Conservation (phyloP, 176 grass and related monocot species). For the Bolboschoenus planiculmis region DNA sequence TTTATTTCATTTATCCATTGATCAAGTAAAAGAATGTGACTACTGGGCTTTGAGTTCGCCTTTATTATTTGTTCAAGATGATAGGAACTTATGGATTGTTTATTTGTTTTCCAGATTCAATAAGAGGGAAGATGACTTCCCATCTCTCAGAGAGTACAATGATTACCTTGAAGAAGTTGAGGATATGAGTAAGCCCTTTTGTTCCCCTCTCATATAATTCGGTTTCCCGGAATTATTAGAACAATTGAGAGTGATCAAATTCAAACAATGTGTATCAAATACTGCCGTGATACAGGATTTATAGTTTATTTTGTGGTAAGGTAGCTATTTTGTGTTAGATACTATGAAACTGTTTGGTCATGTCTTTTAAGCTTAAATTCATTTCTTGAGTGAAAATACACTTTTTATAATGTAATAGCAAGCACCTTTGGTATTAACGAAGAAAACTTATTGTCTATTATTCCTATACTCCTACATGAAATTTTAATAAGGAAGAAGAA, state of each 20-base stretch:
- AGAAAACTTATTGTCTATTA: background rate
- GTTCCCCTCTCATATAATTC: background rate
- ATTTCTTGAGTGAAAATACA: background rate
- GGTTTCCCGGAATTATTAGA: background rate
- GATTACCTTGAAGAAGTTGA: conserved; percentile 96
- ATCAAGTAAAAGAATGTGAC: background rate
- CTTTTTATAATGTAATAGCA: background rate
- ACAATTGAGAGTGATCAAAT: background rate
- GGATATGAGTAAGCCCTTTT: conserved; percentile 67
- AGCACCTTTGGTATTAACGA: background rate
- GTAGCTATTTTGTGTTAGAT: background rate
- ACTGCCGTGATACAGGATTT: background rate
- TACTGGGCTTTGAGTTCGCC: background rate
- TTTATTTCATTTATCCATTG: background rate
- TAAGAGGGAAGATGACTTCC: conserved; percentile 72
- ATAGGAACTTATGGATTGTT: background rate
- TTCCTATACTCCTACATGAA: background rate
- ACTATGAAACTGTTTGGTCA: background rate
- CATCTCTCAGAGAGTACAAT: conserved; percentile 78
- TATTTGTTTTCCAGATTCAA: conserved; percentile 56
- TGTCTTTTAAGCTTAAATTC: background rate
- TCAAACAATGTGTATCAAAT: background rate
- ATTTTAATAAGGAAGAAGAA: background rate
- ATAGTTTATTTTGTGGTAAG: background rate
- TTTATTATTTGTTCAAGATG: background rate